phyloP scores from a whole-genome alignment of 805 yeast species.

The Candida tallmaniae region DNA sequence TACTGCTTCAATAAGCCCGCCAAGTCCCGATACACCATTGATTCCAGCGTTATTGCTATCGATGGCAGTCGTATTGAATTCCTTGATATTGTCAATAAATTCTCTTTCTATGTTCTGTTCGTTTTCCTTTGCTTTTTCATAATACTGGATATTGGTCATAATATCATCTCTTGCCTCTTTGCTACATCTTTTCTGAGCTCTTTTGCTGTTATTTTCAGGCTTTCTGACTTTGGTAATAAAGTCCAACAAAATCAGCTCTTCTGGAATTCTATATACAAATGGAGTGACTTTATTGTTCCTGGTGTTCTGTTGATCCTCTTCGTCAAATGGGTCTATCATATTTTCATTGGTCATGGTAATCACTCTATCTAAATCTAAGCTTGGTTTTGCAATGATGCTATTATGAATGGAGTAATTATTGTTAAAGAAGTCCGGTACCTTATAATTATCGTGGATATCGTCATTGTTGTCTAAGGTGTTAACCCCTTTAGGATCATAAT shows the following conservation, averaged over 20 bases:
- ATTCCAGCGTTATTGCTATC: not conserved
- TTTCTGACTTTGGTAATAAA: constrained; percentile 53
- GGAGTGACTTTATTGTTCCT: constrained; percentile 24
- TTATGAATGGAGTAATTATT: constrained; percentile 14
- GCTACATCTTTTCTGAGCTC: not conserved
- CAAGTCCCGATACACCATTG: constrained; percentile 18
- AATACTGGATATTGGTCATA: constrained; percentile 18
- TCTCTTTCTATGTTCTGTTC: constrained; percentile 7
- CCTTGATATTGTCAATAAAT: constrained; percentile 7
- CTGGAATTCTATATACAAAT: constrained; percentile 62
- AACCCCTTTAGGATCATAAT: constrained; percentile 4
- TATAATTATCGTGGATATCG: constrained; percentile 20
- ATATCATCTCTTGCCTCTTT: constrained; percentile 16
- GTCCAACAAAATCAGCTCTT: constrained; percentile 62
- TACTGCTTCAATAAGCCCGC: constrained; percentile 44
- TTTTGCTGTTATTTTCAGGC: constrained; percentile 18
- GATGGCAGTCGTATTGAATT: constrained; percentile 6
- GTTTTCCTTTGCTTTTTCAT: constrained; percentile 17
- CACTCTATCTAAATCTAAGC: constrained; percentile 13
- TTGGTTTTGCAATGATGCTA: constrained; percentile 20
- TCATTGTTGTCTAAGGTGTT: constrained; percentile 13
- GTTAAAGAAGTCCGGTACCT: constrained; percentile 27
- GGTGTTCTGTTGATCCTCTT: constrained; percentile 4
- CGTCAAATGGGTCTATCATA: constrained; percentile 5
- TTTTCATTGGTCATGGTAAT: constrained; percentile 16